These are phyloP conservation scores for Lepidium didymum DNA, from an alignment of 345 rosid species.

Conservation along the genomic window DNA sequence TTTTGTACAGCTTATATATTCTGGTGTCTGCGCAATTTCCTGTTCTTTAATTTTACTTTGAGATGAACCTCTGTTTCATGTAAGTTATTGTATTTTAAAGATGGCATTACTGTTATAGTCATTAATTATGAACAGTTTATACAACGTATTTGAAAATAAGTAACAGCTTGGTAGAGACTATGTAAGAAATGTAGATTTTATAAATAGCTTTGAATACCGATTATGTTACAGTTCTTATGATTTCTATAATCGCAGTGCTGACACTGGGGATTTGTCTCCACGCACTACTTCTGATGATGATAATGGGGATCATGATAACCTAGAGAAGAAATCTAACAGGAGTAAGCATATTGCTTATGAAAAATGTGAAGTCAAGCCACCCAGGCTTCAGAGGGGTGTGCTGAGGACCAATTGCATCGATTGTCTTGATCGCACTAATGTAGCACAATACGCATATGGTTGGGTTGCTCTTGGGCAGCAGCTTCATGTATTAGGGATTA, in stretches of 20 bases:
- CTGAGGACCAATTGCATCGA: slow-evolving; percentile 94
- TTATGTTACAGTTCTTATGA: not conserved
- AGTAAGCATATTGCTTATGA: slow-evolving; percentile 35
- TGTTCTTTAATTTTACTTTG: not conserved
- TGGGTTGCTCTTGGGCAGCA: slow-evolving; percentile 87
- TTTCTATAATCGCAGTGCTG: slow-evolving; percentile 6
- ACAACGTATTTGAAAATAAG: not conserved
- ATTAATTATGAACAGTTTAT: not conserved
- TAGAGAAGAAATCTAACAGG: slow-evolving; percentile 35
- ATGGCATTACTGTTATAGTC: not conserved
- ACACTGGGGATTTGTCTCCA: slow-evolving; percentile 29
- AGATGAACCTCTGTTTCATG: not conserved
- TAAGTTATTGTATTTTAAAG: not conserved
- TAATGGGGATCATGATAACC: slow-evolving; percentile 32
- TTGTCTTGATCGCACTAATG: slow-evolving; percentile 95
- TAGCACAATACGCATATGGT: slow-evolving; percentile 90
- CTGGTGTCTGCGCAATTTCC: not conserved
- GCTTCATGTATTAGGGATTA: slow-evolving; percentile 61
- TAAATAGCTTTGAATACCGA: not conserved
- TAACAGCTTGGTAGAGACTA: not conserved
- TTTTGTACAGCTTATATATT: not conserved
- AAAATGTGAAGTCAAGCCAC: slow-evolving; percentile 39
- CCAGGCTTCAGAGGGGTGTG: slow-evolving; percentile 66
- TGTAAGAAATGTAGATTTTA: not conserved
- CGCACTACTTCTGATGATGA: slow-evolving; percentile 30